A percentile compares a stretch with the other conserved stretches of the same genome.
Conservation (phyloP, 768 basidiomycete species). For the Amanita rubescens region DNA sequence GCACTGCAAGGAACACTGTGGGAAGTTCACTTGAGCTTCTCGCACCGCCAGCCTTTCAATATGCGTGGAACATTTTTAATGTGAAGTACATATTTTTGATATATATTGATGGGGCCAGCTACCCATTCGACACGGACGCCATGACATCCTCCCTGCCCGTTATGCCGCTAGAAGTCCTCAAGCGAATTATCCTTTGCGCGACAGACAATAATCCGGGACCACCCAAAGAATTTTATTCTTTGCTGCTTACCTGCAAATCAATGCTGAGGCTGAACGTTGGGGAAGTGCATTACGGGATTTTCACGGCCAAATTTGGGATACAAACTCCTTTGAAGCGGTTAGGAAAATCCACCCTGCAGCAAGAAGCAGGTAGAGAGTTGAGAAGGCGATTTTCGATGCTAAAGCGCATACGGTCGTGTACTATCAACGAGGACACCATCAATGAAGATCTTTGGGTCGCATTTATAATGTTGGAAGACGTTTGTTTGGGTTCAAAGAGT, state of each 20-base stretch:
- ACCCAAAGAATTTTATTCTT: slow-evolving; percentile 23
- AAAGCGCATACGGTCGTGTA: slow-evolving; percentile 33
- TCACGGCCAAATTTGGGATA: slow-evolving; percentile 43
- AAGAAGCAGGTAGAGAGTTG: slow-evolving; percentile 36
- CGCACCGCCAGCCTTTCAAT: background rate
- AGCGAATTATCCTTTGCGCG: slow-evolving; percentile 27
- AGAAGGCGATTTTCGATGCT: slow-evolving; percentile 36
- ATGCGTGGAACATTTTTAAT: background rate
- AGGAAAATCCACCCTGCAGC: slow-evolving; percentile 17
- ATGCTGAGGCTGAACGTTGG: slow-evolving; percentile 17
- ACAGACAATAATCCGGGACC: slow-evolving; percentile 24
- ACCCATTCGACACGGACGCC: slow-evolving; percentile 11
- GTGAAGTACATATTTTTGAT: background rate
- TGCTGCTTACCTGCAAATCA: slow-evolving; percentile 28
- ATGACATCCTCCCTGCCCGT: slow-evolving; percentile 27
- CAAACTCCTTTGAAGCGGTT: slow-evolving; percentile 34
- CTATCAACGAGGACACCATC: slow-evolving; percentile 28
- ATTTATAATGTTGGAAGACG: slow-evolving; percentile 53
- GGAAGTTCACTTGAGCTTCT: background rate
- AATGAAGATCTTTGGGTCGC: slow-evolving; percentile 43
- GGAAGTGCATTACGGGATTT: slow-evolving; percentile 30
- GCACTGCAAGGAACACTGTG: background rate
- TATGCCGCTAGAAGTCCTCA: slow-evolving; percentile 26
- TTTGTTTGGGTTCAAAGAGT: slow-evolving; percentile 39
- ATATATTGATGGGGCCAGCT: slow-evolving; percentile 6